Evolutionary conservation across 768 basidiomycete species (phyloP).

Genomic region (Hypholoma sublateritium): DNA sequence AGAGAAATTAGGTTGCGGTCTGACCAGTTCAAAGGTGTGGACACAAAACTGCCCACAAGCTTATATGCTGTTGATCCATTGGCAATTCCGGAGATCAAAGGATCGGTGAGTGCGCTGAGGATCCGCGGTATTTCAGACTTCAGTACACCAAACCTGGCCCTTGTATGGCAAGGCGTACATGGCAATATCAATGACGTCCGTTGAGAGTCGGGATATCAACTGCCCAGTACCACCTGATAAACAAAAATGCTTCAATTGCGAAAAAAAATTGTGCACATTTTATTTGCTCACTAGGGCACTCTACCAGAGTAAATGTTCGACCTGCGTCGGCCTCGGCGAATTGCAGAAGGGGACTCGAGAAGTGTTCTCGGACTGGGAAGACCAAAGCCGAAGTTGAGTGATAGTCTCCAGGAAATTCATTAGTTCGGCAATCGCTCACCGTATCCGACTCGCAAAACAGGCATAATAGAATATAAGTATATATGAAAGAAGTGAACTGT

Average conservation of each 20-base stretch:
- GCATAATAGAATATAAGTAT: slow-evolving; percentile 10
- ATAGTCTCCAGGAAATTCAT: background rate
- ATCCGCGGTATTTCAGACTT: background rate
- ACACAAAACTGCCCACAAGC: slow-evolving; percentile 90
- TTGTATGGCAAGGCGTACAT: slow-evolving; percentile 45
- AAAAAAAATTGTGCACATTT: background rate
- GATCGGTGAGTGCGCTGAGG: slow-evolving; percentile 17
- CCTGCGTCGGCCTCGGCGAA: slow-evolving; percentile 69
- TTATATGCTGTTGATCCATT: slow-evolving; percentile 88
- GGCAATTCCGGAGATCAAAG: slow-evolving; percentile 37
- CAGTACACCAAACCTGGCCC: background rate
- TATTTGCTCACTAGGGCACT: slow-evolving; percentile 72
- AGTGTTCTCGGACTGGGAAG: slow-evolving; percentile 75
- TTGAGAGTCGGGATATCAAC: slow-evolving; percentile 70
- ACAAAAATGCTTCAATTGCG: background rate
- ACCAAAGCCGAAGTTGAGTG: too few relatives aligned
- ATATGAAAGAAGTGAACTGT: background rate
- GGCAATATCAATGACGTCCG: slow-evolving; percentile 79
- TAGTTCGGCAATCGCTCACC: slow-evolving; percentile 27
- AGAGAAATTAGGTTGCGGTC: slow-evolving; percentile 10
- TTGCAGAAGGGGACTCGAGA: slow-evolving; percentile 89
- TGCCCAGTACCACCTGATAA: slow-evolving; percentile 83
- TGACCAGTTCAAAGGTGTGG: slow-evolving; percentile 85
- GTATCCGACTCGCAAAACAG: slow-evolving; percentile 38
- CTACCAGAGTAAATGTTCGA: slow-evolving; percentile 78